Evolutionary conservation across 2,329 filamentous ascomycete genomes (phyloP).

Genomic region (Pestalotiopsis sp.): DNA sequence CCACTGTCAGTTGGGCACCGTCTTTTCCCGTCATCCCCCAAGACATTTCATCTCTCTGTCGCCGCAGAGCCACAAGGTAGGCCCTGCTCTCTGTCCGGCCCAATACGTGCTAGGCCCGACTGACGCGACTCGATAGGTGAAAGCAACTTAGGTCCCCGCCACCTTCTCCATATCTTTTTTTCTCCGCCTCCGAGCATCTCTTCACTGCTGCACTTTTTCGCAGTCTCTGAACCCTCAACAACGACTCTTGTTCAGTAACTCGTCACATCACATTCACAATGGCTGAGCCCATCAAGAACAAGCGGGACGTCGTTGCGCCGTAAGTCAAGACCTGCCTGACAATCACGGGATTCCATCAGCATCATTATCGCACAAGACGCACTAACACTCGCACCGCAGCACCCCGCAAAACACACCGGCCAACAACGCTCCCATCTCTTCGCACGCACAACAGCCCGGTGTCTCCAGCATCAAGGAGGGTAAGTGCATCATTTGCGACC

Average conservation of each 20-base stretch:
- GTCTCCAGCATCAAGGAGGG: slow-evolving; percentile 97
- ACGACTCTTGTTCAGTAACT: neutral
- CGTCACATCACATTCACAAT: slow-evolving; percentile 41
- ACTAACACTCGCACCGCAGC: slow-evolving; percentile 53
- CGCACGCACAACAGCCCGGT: slow-evolving; percentile 92
- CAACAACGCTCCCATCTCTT: slow-evolving; percentile 94
- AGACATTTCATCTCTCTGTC: neutral
- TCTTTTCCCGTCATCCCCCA: neutral
- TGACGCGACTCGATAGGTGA: neutral
- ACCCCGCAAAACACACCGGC: slow-evolving; percentile 98
- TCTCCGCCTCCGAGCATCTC: slow-evolving; percentile 20
- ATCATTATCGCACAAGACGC: neutral
- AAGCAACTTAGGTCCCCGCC: neutral
- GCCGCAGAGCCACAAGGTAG: neutral
- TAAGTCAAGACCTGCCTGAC: slow-evolving; percentile 40
- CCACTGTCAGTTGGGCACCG: neutral
- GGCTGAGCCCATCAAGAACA: slow-evolving; percentile 67
- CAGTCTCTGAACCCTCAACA: slow-evolving; percentile 10
- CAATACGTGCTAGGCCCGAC: neutral
- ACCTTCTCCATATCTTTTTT: slow-evolving; percentile 18
- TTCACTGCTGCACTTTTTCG: slow-evolving; percentile 4
- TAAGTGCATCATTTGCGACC: slow-evolving; percentile 48
- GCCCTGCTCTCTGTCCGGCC: neutral
- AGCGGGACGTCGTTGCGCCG: slow-evolving; percentile 61
- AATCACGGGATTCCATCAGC: neutral